Percentiles rank a stretch among this genome's conserved stretches.
Evolutionary conservation across 331 rosid species (phyloP).

Genomic region (Arachis monticola): DNA sequence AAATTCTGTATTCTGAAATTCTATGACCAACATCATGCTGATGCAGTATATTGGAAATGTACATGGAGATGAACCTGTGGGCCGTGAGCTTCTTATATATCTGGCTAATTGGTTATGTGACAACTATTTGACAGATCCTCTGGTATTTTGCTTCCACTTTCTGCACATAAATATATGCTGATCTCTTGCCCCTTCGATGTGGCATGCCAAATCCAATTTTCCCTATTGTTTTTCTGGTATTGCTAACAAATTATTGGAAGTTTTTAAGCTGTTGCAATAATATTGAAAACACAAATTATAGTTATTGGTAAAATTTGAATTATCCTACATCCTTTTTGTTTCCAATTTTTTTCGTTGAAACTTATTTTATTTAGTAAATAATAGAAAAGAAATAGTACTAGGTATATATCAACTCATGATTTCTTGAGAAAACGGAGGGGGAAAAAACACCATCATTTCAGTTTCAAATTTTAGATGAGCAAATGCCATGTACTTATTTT

Average conservation of each 20-base stretch:
- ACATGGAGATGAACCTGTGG: conserved; percentile 98
- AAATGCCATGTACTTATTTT: conserved; percentile 25
- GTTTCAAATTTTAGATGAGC: conserved; percentile 17
- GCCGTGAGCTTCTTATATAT: conserved; percentile 79
- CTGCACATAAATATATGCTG: not conserved
- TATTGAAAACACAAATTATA: conserved; percentile 8
- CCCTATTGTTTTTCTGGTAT: not conserved
- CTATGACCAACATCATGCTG: conserved; percentile 42
- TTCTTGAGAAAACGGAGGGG: conserved; percentile 8
- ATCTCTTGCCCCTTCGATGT: conserved; percentile 8
- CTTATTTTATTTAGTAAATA: conserved; percentile 9
- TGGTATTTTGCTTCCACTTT: conserved; percentile 59
- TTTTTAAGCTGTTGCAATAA: conserved; percentile 6
- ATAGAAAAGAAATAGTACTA: not conserved
- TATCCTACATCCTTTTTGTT: conserved; percentile 22
- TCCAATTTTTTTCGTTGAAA: not conserved
- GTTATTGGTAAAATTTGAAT: not conserved
- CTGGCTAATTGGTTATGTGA: conserved; percentile 96
- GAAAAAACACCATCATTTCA: conserved; percentile 14
- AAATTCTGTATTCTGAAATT: conserved; percentile 33
- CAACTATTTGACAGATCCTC: conserved; percentile 77
- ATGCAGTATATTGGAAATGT: conserved; percentile 94
- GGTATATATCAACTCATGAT: not conserved
- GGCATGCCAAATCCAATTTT: conserved; percentile 12
- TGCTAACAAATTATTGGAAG: not conserved